Evolutionary conservation across 768 basidiomycete genomes (phyloP).

Genomic region (Trametopsis cervina): DNA sequence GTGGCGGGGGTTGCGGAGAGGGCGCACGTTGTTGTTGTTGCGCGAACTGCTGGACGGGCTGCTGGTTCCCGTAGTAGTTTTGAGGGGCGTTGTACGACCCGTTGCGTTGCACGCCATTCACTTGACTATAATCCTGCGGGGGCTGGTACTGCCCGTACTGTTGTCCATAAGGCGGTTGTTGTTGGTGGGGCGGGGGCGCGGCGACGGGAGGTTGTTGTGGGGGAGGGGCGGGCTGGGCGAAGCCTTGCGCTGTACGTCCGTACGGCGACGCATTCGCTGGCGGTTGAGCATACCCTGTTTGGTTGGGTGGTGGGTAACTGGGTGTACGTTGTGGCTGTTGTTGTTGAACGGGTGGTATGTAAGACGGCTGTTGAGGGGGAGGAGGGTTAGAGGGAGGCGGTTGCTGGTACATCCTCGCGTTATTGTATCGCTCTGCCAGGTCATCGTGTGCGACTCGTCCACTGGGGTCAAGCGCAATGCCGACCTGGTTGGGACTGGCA

Average conservation of each 20-base stretch:
- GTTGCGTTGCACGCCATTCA: constrained; percentile 23
- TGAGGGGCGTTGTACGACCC: constrained; percentile 17
- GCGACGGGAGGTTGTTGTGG: not conserved
- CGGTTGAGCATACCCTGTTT: constrained; percentile 30
- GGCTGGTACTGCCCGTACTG: constrained; percentile 10
- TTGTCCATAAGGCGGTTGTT: constrained; percentile 7
- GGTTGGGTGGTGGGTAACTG: constrained; percentile 27
- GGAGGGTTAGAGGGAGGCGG: constrained; percentile 23
- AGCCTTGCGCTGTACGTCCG: constrained; percentile 13
- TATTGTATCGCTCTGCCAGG: constrained; percentile 48
- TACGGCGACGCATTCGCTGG: constrained; percentile 20
- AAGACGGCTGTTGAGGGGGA: constrained; percentile 15
- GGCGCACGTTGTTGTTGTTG: constrained; percentile 12
- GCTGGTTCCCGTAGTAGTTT: constrained; percentile 25
- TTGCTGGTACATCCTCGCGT: constrained; percentile 18
- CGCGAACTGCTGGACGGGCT: constrained; percentile 17
- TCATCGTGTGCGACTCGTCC: constrained; percentile 79
- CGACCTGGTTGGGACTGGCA: constrained; percentile 73
- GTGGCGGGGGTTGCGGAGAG: constrained; percentile 20
- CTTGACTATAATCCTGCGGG: constrained; percentile 9
- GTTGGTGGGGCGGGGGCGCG: constrained; percentile 6
- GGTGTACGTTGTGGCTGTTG: constrained; percentile 12
- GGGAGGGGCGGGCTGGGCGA: constrained; percentile 9
- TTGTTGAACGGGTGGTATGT: constrained; percentile 13
- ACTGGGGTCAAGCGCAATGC: constrained; percentile 74